Base-by-base conservation (phyloP, 495 filamentous ascomycete species). In the Cairneyella variabilis region DNA sequence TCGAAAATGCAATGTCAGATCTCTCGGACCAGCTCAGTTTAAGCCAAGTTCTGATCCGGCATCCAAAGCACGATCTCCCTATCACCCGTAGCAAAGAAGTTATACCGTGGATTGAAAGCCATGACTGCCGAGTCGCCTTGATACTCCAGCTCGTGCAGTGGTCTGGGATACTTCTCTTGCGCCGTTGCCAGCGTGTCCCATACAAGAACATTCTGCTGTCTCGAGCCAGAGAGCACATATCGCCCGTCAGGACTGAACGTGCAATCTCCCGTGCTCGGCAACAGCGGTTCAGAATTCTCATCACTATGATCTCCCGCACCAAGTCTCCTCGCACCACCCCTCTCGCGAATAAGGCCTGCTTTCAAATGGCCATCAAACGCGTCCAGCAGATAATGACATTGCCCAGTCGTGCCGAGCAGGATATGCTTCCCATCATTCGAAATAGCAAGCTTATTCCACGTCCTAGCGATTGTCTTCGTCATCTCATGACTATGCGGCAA, bases 371-470 rank as follows among this genome's bases (percentile, higher is more conserved):
- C 91, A 28, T 86, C 78, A 68, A 96, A 97, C 1, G 95, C 89
- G 66, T 98, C 93, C 22, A 98, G 71, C 22, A 98, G 70, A 58
- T 88, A 93, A 62, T 97, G 95, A 2, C 90, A 89, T 37, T 76
- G 74, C 10, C 84, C 84, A 23, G 85, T 85, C 6, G 91, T 96
- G 22, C 87, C 85, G 25, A 97, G 58, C 20, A 98, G 78, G 48
- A 98, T 64, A 53, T 78, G 80, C 64, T 95, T 95, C 0, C 93
- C 93, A 64, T 98, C 92, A 64, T 97, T 97, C 45, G 87, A 88
- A 65, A 98, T 97, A 55, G 95, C 89, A 20, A 98, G 73, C 43
- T 84, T 86, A 2, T 85, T 93, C 91, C 92, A 97, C 16, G 68
- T 77, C 59, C 69, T 83, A 69, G 70, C 83, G 3, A 58, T 51